A percentile compares a stretch with the other conserved stretches of the same genome.
These are phyloP conservation scores for Candida glaebosa DNA, from an alignment of 805 yeast genomes.

Conservation along the genomic window DNA sequence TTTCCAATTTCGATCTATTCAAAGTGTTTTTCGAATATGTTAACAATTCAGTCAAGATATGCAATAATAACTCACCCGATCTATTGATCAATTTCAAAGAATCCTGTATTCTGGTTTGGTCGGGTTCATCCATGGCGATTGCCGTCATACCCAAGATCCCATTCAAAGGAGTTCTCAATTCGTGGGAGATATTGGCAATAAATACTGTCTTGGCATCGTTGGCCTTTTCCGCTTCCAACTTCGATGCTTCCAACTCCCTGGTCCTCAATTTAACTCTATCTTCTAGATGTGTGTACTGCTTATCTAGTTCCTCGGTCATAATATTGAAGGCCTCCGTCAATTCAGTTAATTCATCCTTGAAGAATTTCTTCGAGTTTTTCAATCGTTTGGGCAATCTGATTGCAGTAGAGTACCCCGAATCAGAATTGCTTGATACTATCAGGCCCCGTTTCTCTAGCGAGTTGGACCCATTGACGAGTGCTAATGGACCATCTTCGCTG, in stretches of 20 bases:
- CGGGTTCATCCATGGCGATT: constrained; percentile 84
- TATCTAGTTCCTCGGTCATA: constrained; percentile 84
- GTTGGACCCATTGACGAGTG: constrained; percentile 16
- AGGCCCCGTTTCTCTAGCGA: constrained; percentile 16
- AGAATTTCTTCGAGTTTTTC: constrained; percentile 40
- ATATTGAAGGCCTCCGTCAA: constrained; percentile 84
- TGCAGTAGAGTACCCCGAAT: constrained; percentile 40
- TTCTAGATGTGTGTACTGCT: constrained; percentile 81
- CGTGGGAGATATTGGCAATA: constrained; percentile 41
- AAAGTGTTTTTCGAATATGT: constrained; percentile 91
- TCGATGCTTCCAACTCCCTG: constrained; percentile 81
- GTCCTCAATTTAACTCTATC: constrained; percentile 86
- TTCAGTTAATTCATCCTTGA: constrained; percentile 84
- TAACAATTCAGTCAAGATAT: constrained; percentile 83
- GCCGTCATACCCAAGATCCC: constrained; percentile 97
- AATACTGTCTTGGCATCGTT: constrained; percentile 85
- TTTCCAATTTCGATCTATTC: constrained; percentile 78
- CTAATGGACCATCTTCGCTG: constrained; percentile 8
- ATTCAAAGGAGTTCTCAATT: constrained; percentile 90
- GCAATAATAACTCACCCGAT: constrained; percentile 86
- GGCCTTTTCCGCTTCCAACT: constrained; percentile 87
- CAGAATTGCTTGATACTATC: constrained; percentile 23
- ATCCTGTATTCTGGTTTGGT: constrained; percentile 61
- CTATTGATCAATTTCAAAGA: constrained; percentile 80
- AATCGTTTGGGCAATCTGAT: constrained; percentile 38